Conservation (phyloP, 2,329 filamentous ascomycete species). For the Plectosphaerella cucumerina region DNA sequence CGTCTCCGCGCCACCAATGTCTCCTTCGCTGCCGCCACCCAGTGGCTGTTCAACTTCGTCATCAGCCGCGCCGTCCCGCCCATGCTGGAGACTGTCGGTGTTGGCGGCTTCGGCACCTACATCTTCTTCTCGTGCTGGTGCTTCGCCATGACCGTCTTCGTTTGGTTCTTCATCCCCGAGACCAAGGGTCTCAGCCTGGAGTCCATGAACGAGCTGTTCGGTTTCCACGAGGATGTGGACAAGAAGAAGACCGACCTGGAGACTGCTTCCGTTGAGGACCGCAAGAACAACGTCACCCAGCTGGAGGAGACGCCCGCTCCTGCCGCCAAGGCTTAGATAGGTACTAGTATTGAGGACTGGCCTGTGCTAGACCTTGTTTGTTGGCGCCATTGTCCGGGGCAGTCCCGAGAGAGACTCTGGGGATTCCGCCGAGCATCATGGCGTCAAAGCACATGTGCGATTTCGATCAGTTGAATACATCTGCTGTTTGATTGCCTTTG, state of each 20-base stretch:
- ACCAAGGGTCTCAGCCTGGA: constrained; percentile 35
- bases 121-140: constrained; percentile 36
- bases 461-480: no score
- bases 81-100: constrained; percentile 50
- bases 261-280: constrained; percentile 1
- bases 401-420: no score
- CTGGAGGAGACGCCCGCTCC: not conserved
- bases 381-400: no score
- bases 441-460: no score
- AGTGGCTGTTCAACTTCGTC: constrained; percentile 64
- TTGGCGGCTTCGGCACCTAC: constrained; percentile 37
- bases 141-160: constrained; percentile 16
- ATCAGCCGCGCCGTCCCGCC: constrained; percentile 59
- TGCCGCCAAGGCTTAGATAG: not conserved
- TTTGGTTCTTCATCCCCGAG: constrained; percentile 43
- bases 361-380: no score
- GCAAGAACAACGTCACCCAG: constrained; percentile 1
- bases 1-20: constrained; percentile 48
- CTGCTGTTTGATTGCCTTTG: no score
- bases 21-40: constrained; percentile 55
- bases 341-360: no score
- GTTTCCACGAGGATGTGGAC: constrained; percentile 2
- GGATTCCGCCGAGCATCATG: no score
- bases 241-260: constrained; percentile 4
- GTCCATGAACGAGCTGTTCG: constrained; percentile 10